These are phyloP conservation scores for Phytophthora tentaculata DNA, from an alignment of 352 stramenopile species.

Conservation along the genomic window DNA sequence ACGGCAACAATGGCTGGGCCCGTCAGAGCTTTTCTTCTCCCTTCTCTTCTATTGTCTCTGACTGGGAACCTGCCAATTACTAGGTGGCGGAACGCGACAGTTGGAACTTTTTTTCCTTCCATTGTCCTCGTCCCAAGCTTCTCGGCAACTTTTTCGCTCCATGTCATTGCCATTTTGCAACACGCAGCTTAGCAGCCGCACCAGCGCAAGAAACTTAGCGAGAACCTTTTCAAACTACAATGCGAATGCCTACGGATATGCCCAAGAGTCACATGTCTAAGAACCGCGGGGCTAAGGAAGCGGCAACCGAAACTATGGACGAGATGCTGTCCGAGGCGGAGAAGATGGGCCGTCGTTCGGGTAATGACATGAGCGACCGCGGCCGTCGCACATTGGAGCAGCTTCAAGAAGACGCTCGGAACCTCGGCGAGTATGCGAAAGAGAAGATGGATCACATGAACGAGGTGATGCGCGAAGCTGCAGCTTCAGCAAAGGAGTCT, in stretches of 20 bases:
- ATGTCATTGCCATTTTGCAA: slow-evolving; percentile 23
- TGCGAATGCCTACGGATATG: slow-evolving; percentile 38
- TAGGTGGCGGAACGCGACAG: slow-evolving; percentile 14
- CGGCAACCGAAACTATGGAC: slow-evolving; percentile 21
- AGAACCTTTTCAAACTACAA: slow-evolving; percentile 2
- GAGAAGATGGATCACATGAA: slow-evolving; percentile 56
- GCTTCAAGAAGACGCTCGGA: slow-evolving; percentile 47
- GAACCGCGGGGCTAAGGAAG: slow-evolving; percentile 26
- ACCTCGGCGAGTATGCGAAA: slow-evolving; percentile 52
- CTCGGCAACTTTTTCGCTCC: not conserved
- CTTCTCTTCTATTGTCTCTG: slow-evolving; percentile 29
- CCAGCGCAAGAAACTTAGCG: slow-evolving; percentile 10
- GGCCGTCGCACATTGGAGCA: slow-evolving; percentile 44
- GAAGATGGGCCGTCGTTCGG: slow-evolving; percentile 25
- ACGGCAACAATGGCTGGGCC: slow-evolving; percentile 10
- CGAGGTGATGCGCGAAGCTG: slow-evolving; percentile 44
- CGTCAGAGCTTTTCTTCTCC: slow-evolving; percentile 30
- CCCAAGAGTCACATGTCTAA: slow-evolving; percentile 27
- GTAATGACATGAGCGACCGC: slow-evolving; percentile 22
- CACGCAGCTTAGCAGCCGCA: slow-evolving; percentile 1
- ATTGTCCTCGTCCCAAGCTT: slow-evolving; percentile 14
- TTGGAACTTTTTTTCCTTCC: slow-evolving; percentile 4
- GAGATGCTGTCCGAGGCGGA: slow-evolving; percentile 39
- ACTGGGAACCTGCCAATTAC: not conserved
- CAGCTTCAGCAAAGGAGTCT: slow-evolving; percentile 29